Conservation (phyloP, 2,329 filamentous ascomycete genomes). For the Macroventuria anomochaeta region DNA sequence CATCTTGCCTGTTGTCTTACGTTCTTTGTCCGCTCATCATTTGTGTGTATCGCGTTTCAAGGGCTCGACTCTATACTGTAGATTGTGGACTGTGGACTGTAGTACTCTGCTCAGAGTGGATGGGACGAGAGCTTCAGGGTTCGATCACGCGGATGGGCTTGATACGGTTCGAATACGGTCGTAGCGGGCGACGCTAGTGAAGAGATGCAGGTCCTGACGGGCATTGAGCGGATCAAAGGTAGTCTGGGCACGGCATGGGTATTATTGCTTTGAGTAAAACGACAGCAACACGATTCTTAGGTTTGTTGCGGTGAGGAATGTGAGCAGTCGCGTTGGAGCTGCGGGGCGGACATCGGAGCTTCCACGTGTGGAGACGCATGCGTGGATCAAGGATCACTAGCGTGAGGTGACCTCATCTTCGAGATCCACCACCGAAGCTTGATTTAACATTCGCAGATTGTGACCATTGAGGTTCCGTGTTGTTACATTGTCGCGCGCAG, state of each 20-base stretch:
- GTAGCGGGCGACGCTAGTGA: slow-evolving; percentile 19
- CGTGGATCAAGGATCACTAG: slow-evolving; percentile 8
- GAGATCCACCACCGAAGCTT: slow-evolving; percentile 14
- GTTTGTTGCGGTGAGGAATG: slow-evolving; percentile 8
- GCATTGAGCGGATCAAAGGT: neutral
- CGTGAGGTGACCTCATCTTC: slow-evolving; percentile 12
- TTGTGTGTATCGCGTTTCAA: neutral
- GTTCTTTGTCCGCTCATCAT: slow-evolving; percentile 24
- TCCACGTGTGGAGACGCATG: slow-evolving; percentile 21
- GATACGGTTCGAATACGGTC: slow-evolving; percentile 19
- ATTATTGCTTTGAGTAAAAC: neutral
- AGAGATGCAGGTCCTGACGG: neutral
- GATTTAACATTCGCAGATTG: neutral
- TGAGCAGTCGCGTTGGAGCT: slow-evolving; percentile 13
- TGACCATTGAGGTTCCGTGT: neutral
- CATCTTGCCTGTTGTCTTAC: slow-evolving; percentile 33
- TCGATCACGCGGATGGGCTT: slow-evolving; percentile 12
- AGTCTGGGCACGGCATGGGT: neutral
- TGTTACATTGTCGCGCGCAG: neutral
- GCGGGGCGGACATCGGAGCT: slow-evolving; percentile 17
- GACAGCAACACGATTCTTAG: neutral
- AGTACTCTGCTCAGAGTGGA: neutral
- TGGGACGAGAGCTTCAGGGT: slow-evolving; percentile 2
- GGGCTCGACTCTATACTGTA: neutral
- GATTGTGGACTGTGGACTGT: neutral